Evolutionary conservation across 371 early-diverging fungal species (phyloP).

Genomic region (Mortierella sp.): DNA sequence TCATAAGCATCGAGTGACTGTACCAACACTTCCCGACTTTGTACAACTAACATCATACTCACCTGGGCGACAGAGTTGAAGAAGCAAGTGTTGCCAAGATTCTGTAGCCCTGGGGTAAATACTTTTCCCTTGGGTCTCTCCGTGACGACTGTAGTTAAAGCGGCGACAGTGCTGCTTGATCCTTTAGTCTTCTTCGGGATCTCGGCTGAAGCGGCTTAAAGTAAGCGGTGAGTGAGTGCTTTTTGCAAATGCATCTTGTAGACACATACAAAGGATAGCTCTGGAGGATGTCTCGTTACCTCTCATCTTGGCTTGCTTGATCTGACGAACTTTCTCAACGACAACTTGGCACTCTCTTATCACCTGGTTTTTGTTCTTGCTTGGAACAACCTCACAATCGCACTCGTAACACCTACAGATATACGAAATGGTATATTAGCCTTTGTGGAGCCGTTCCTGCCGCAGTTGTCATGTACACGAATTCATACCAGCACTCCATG

Average conservation of each 20-base stretch:
- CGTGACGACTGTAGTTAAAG: neutral
- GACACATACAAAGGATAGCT: neutral
- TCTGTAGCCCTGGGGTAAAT: slow-evolving; percentile 74
- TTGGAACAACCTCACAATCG: slow-evolving; percentile 27
- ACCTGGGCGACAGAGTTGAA: slow-evolving; percentile 87
- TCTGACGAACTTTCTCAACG: slow-evolving; percentile 15
- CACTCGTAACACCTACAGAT: slow-evolving; percentile 53
- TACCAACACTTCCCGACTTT: neutral
- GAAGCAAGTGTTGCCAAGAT: slow-evolving; percentile 94
- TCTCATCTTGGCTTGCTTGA: slow-evolving; percentile 28
- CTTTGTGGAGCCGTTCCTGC: too few relatives aligned
- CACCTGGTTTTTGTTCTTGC: slow-evolving; percentile 43
- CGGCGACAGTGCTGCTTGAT: neutral
- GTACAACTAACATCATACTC: neutral
- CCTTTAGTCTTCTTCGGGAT: slow-evolving; percentile 32
- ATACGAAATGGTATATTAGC: neutral
- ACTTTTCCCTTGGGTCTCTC: slow-evolving; percentile 42
- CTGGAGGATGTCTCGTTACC: neutral
- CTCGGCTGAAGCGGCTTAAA: slow-evolving; percentile 4
- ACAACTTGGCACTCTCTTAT: slow-evolving; percentile 30
- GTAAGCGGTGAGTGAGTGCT: neutral
- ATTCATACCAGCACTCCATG: slow-evolving; percentile 47
- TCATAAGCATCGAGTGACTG: too few relatives aligned
- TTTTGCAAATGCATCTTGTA: too few relatives aligned
- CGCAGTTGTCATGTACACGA: neutral